These are phyloP conservation scores for Colletotrichum euphorbiae DNA, from an alignment of 2,329 filamentous ascomycete species.

Conservation along the genomic window DNA sequence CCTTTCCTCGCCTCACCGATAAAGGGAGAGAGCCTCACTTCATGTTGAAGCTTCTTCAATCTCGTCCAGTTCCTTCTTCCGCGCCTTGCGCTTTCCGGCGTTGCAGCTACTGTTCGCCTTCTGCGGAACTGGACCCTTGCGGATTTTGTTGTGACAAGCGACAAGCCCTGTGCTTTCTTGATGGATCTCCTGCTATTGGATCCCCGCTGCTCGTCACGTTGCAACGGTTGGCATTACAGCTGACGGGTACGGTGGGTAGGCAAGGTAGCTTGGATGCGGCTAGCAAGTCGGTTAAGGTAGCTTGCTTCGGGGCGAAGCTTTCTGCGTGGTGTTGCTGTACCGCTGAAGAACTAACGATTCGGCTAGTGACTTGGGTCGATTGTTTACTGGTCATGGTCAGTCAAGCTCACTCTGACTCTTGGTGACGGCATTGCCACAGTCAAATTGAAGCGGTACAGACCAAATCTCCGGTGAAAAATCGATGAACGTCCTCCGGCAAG, in stretches of 20 bases:
- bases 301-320: constrained; percentile 17
- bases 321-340: background rate
- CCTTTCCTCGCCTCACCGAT: too few species aligned
- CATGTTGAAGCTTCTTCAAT: background rate
- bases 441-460: constrained; percentile 19
- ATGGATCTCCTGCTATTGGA: constrained; percentile 16
- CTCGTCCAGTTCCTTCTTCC: background rate
- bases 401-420: constrained; percentile 17
- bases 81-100: background rate
- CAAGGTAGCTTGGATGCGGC: constrained; percentile 6
- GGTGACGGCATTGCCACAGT: constrained; percentile 24
- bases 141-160: constrained; percentile 3
- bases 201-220: constrained; percentile 36
- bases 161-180: constrained; percentile 5
- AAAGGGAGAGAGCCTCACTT: too few species aligned
- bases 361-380: background rate
- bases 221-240: constrained; percentile 37
- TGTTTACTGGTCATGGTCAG: constrained; percentile 10
- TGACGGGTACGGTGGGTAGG: constrained; percentile 15
- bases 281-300: constrained; percentile 4
- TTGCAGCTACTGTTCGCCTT: constrained; percentile 16
- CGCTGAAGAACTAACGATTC: background rate
- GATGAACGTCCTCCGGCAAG: constrained; percentile 30
- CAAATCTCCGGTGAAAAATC: constrained; percentile 37
- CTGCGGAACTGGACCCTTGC: constrained; percentile 24